Evolutionary conservation across 176 grass and related monocot genomes (phyloP), one percentile per base, ranked within the genome.

Genomic region (Triticum dicoccoides): DNA sequence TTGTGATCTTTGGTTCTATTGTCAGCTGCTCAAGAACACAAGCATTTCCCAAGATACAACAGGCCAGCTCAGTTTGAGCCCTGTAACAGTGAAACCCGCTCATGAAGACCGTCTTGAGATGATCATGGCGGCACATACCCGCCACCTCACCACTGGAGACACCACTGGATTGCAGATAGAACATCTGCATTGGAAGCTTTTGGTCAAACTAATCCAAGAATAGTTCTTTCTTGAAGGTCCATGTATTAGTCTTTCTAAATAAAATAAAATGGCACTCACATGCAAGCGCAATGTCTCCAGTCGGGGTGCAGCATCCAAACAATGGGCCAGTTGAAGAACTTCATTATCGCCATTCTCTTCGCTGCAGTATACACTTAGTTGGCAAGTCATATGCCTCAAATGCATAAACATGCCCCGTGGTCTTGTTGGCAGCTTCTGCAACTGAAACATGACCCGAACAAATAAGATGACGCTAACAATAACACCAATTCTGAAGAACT

Each of bases 51-150:
- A 85, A 29, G 14, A 85, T 85, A 41, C 61, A 62, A 11, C 21
- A 77, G 5, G 65, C 4, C 7, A 85, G 30, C 42, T 37, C 61
- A 2, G 32, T 15, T 24, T 73, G 51, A 74, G 69, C 3, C 15
- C 17, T 37, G 82, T 44, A 74, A 38, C 82, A 83, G 4, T 61
- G 20, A 59, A 85, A 85, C 30, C 83, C 41, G 7, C 83, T 76
- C 82, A 84, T 84, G 61, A 66, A 67, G 13, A 77, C 61, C 0
- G 9, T 49, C 25, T 51, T 84, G 3, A 84, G 82, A 39, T 33
- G 15, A 32, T 44, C 9, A 33, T 75, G 82, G 15, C 1, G 9
- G 38, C 59, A 0, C 82, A 65, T 45, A 9, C 38, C 24, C 11
- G 7, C 24, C 12, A 39, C 65, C 80, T 69, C 81, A 25, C 21